Evolutionary conservation across 169 alveolate genomes (phyloP), one percentile per base, ranked within the genome.

Genomic region (Theileria equi): DNA sequence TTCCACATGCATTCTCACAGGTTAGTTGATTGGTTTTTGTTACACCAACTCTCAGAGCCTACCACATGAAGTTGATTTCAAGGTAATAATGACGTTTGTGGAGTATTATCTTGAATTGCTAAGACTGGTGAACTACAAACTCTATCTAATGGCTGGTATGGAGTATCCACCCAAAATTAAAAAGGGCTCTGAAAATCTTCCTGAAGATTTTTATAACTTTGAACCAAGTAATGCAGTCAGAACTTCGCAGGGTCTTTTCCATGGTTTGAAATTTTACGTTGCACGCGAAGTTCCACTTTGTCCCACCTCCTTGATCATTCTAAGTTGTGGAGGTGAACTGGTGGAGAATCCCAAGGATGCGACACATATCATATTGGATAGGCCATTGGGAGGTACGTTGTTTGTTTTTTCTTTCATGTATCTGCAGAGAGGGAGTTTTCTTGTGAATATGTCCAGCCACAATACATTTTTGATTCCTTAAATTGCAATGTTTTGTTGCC

Each of bases 1-100:
- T 93, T 29, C 99, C 99, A 26, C 98, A 96, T 81, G 90, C 91
- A 64, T 95, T 95, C 82, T 86, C 98, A n/a, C 98, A 94, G 68
- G 93, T 77, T 26, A 17, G 57, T 52, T n/a, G 16, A 5, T 19
- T 58, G 74, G 34, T 28, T 61, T 54, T 63, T n/a, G 17, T 48
- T 48, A 48, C 58, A 19, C n/a, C 44, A 60, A 8, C 19, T 7
- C 5, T n/a, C 11, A 26, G 74, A 43, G 26, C 6, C 3, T 95
- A 43, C 98, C 98, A 8, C 92, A 85, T 48, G 98, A 94, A 66
- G 98, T 97, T 8, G 99, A 97, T 76, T 96, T 95, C 82, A 93
- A 94, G 32, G 96, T 96, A 2, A 92, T 95, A 93, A 66, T 84
- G 32, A 93, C 97, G 29, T 95, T 94, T 72, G 88, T 93, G 48